A percentile compares a stretch with the other conserved stretches of the same genome.
phyloP scores from a whole-genome alignment of 2,329 filamentous ascomycete species.

The Aulographum hederae region DNA sequence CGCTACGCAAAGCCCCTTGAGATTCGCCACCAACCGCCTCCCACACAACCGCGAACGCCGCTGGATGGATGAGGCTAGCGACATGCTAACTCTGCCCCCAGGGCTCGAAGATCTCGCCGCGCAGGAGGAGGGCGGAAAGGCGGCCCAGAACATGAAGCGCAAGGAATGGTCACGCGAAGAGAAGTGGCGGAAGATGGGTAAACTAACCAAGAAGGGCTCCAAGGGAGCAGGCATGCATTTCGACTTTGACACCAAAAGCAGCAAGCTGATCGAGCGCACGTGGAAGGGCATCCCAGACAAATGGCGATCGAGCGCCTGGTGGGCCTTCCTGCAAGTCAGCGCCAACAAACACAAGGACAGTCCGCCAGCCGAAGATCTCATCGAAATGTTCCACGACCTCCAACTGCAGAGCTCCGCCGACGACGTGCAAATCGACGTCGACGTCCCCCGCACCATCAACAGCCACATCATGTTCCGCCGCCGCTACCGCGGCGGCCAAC shows the following conservation, averaged over 20 bases:
- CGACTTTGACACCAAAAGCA: constrained; percentile 64
- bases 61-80: constrained; percentile 39
- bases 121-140: constrained; percentile 17
- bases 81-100: constrained; percentile 45
- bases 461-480: constrained; percentile 94
- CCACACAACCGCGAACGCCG: constrained; percentile 35
- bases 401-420: constrained; percentile 63
- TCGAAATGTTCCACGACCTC: constrained; percentile 51
- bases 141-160: constrained; percentile 28
- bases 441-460: constrained; percentile 87
- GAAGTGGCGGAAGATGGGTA: constrained; percentile 52
- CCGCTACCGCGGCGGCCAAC: constrained; percentile 80
- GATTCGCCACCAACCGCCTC: constrained; percentile 32
- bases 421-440: constrained; percentile 91
- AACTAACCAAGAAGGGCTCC: constrained; percentile 16
- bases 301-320: constrained; percentile 89
- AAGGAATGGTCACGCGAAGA: constrained; percentile 45
- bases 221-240: constrained; percentile 44
- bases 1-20: constrained; percentile 23
- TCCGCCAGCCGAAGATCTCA: constrained; percentile 46
- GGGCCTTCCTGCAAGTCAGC: constrained; percentile 69
- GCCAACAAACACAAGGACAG: constrained; percentile 35
- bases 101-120: constrained; percentile 26
- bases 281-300: constrained; percentile 98
- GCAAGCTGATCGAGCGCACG: constrained; percentile 69